These are phyloP conservation scores for Mangifera indica DNA, from an alignment of 345 rosid species.

Conservation along the genomic window DNA sequence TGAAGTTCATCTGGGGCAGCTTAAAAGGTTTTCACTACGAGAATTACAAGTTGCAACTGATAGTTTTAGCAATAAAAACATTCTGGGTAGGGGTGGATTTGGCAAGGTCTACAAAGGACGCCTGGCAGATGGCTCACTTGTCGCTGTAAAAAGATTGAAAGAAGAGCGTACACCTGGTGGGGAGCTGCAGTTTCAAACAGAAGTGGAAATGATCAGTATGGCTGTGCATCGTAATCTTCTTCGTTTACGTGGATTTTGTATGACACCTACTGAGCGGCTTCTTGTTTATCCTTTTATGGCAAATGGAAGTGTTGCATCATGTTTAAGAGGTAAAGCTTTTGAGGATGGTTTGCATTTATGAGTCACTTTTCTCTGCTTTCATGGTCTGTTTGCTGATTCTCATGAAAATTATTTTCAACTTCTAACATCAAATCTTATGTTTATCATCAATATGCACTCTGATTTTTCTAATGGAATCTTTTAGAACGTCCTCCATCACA, in stretches of 20 bases:
- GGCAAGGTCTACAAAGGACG: slow-evolving; percentile 98
- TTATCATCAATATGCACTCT: background rate
- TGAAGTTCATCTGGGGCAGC: slow-evolving; percentile 96
- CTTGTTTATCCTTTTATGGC: slow-evolving; percentile 99
- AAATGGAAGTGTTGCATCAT: slow-evolving; percentile 97
- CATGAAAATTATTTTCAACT: background rate
- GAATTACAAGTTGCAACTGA: slow-evolving; percentile 96
- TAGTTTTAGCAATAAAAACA: slow-evolving; percentile 85
- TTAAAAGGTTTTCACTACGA: slow-evolving; percentile 87
- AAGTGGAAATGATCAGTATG: slow-evolving; percentile 99
- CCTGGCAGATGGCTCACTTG: slow-evolving; percentile 84
- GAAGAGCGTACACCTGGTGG: slow-evolving; percentile 99
- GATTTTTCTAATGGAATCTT: slow-evolving; percentile 22
- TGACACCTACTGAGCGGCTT: slow-evolving; percentile 92
- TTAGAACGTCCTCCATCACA: slow-evolving; percentile 81
- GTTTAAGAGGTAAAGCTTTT: slow-evolving; percentile 68
- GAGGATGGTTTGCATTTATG: background rate
- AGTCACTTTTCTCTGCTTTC: background rate
- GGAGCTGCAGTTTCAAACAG: slow-evolving; percentile 97
- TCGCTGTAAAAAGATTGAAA: slow-evolving; percentile 93
- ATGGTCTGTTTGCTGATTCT: background rate
- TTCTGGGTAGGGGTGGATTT: slow-evolving; percentile 96
- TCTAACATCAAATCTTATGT: background rate
- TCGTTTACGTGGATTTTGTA: slow-evolving; percentile 88
- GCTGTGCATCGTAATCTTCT: slow-evolving; percentile 97